Base-by-base conservation (phyloP, 306 rosid genomes). In the Trifolium pratense region DNA sequence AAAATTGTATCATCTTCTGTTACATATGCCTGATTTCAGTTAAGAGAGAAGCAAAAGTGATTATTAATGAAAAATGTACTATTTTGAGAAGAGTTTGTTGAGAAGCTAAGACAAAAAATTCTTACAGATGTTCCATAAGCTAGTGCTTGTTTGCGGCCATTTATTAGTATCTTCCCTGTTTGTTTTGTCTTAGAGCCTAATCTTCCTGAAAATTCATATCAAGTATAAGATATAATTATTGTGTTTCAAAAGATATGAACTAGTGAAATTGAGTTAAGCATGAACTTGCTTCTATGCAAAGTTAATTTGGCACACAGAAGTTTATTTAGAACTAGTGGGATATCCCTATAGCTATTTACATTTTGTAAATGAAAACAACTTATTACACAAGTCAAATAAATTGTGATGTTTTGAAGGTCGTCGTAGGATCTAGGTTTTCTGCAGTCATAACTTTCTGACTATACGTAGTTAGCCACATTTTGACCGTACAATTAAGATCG, bases 1-100 rank as follows among this genome's bases (percentile, higher is more conserved):
- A 68, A 7, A 5, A 82, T 13, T 0, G 51, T 29, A 15, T 77
- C 76, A 13, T 82, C 79, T 77, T 82, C 76, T n/a, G 77, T 49
- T 7, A 39, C 64, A 58, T 55, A 21, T 10, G 60, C 32, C 32
- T 51, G 9, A 25, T 51, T 16, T 7, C 12, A 51, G 5, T 51
- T 7, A 25, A 17, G 11, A 42, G 5, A 16, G 20, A n/a, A n/a
- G n/a, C 3, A 49, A 49, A 16, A n/a, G 10, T 49, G 20, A 49
- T 49, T n/a, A 51, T 3, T 40, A 36, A 11, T 51, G 23, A 51
- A 49, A 49, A 16, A 16, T 48, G 53, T 48, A 46, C 20, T 48
- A 16, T 51, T 51, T 51, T 14, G 7, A 5, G 17, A 46, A 5
- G 8, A 46, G 17, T 46, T 46, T 51, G 10, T 51, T 51, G 23